Percentiles rank a stretch among this genome's conserved stretches.
These are phyloP conservation scores for Colletotrichum coccodes DNA, from an alignment of 2,329 filamentous ascomycete genomes.

Conservation along the genomic window DNA sequence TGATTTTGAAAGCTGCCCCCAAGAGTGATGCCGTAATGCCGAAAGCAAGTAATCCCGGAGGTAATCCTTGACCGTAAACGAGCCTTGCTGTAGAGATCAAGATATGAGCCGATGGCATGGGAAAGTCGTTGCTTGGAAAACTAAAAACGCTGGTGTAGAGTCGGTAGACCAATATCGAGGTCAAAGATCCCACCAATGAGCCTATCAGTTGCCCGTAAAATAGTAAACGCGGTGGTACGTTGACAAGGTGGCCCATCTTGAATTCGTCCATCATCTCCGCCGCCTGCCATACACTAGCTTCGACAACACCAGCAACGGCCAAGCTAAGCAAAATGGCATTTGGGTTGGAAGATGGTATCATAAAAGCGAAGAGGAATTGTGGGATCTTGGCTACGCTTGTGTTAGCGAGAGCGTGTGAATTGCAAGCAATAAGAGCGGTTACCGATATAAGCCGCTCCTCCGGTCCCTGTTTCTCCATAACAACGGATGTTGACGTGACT, in stretches of 20 bases:
- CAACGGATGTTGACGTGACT: background rate
- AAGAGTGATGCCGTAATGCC: background rate
- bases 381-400: background rate
- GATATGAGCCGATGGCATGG: slow-evolving; percentile 5
- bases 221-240: background rate
- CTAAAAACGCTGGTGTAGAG: background rate
- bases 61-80: background rate
- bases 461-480: background rate
- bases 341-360: background rate
- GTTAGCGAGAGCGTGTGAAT: too few species aligned
- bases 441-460: background rate
- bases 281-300: slow-evolving; percentile 4
- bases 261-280: slow-evolving; percentile 9
- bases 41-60: background rate
- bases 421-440: background rate
- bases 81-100: background rate
- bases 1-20: background rate
- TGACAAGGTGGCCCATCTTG: background rate
- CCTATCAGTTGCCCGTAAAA: background rate
- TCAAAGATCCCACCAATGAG: background rate
- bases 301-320: background rate
- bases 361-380: background rate
- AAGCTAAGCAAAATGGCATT: slow-evolving; percentile 4
- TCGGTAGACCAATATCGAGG: background rate
- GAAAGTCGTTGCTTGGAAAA: background rate